A percentile compares a stretch with the other conserved stretches of the same genome.
These are phyloP conservation scores for Verticillium longisporum DNA, from an alignment of 2,329 filamentous ascomycete species.

Conservation along the genomic window DNA sequence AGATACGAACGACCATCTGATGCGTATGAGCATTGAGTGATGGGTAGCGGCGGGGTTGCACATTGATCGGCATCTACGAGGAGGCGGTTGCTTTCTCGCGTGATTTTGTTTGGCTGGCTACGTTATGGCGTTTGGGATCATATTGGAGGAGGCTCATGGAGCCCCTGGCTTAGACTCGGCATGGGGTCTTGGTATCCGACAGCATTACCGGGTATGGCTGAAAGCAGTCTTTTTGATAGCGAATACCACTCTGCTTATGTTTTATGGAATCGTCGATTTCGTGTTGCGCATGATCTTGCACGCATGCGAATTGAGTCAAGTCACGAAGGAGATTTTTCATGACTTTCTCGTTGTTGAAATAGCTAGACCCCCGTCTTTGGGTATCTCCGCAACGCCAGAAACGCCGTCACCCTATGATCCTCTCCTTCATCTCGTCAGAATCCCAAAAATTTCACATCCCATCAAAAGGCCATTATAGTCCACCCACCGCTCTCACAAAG, in stretches of 20 bases:
- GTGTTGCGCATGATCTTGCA: not conserved
- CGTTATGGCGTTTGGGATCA: not conserved
- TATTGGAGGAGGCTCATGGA: not conserved
- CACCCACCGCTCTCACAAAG: not conserved
- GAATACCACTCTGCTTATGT: not conserved
- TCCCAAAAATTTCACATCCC: not conserved
- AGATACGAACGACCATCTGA: conserved; percentile 89
- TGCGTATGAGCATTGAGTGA: conserved; percentile 95
- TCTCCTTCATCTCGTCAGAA: too few relatives aligned
- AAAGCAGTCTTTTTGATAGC: not conserved
- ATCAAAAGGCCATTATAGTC: not conserved
- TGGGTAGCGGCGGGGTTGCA: not conserved
- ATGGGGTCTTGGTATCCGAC: not conserved
- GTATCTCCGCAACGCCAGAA: conserved; percentile 9
- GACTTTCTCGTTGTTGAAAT: not conserved
- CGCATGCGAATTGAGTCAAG: not conserved
- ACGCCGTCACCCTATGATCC: not conserved
- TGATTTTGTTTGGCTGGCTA: not conserved
- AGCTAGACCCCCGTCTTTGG: conserved; percentile 3
- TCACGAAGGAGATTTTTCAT: too few relatives aligned
- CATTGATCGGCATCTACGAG: not conserved
- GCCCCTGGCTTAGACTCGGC: not conserved
- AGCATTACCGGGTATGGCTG: not conserved
- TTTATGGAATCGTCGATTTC: not conserved
- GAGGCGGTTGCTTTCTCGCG: not conserved